Evolutionary conservation across 257 asterid genomes (phyloP).

Genomic region (Buddleja alternifolia): DNA sequence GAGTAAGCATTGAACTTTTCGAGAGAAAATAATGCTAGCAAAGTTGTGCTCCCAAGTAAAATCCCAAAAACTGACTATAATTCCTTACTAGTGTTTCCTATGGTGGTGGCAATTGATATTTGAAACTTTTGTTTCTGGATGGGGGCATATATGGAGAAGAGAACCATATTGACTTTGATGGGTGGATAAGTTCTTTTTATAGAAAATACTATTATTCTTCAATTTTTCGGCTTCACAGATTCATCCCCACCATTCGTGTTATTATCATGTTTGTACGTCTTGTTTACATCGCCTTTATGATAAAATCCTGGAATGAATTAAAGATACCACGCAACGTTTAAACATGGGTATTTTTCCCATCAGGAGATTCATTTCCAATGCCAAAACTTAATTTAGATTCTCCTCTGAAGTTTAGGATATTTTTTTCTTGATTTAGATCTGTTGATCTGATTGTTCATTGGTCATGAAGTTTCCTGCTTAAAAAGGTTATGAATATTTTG

Average conservation of each 20-base stretch:
- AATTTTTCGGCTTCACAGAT: not conserved
- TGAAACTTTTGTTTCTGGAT: conserved; percentile 10
- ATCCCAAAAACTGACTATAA: not conserved
- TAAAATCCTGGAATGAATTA: not conserved
- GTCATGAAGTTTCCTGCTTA: not conserved
- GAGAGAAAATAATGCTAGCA: not conserved
- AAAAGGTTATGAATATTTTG: not conserved
- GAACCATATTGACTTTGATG: not conserved
- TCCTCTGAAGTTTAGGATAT: not conserved
- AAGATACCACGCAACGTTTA: not conserved
- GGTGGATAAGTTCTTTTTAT: not conserved
- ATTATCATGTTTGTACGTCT: not conserved
- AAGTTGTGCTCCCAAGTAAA: conserved; percentile 4
- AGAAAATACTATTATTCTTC: not conserved
- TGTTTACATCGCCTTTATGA: not conserved
- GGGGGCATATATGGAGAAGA: not conserved
- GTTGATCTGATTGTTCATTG: not conserved
- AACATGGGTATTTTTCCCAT: not conserved
- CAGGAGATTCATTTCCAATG: not conserved
- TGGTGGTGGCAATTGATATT: not conserved
- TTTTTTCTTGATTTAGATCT: conserved; percentile 2
- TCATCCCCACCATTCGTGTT: not conserved
- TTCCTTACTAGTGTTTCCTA: not conserved
- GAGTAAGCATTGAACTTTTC: conserved; percentile 1
- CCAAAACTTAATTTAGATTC: not conserved